These are phyloP conservation scores for Trichocladium antarcticum DNA, from an alignment of 495 filamentous ascomycete genomes.

Conservation along the genomic window DNA sequence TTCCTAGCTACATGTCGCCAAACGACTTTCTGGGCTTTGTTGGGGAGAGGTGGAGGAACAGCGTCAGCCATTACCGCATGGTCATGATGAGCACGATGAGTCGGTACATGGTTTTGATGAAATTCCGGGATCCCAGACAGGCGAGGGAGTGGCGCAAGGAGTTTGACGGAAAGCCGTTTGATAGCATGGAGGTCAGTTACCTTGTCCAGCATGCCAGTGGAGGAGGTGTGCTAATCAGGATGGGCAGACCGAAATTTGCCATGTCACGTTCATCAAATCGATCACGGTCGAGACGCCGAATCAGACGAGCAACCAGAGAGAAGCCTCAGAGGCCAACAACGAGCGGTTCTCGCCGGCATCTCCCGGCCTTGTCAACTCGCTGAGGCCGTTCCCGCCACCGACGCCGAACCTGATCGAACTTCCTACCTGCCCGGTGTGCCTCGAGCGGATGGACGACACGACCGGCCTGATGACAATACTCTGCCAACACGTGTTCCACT, in stretches of 20 bases:
- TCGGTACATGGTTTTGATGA: constrained; percentile 95
- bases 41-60: constrained; percentile 75
- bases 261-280: constrained; percentile 89
- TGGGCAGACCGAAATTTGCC: constrained; percentile 80
- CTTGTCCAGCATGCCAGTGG: background rate
- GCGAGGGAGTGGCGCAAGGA: constrained; percentile 72
- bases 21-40: constrained; percentile 88
- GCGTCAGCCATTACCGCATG: constrained; percentile 92
- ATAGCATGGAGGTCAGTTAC: constrained; percentile 72
- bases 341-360: constrained; percentile 53
- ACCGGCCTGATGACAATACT: constrained; percentile 88
- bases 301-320: constrained; percentile 37
- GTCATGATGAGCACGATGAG: constrained; percentile 79
- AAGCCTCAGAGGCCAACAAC: constrained; percentile 51
- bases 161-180: constrained; percentile 93
- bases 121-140: constrained; percentile 64
- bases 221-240: constrained; percentile 11
- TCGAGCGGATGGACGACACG: constrained; percentile 97
- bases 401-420: constrained; percentile 83
- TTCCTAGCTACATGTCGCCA: constrained; percentile 84
- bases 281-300: constrained; percentile 51
- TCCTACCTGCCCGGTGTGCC: constrained; percentile 90
- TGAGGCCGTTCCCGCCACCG: constrained; percentile 82
- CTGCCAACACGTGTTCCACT: constrained; percentile 98
- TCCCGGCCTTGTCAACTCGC: constrained; percentile 38